phyloP scores from a whole-genome alignment of 768 basidiomycete genomes.

The Russula lepida region DNA sequence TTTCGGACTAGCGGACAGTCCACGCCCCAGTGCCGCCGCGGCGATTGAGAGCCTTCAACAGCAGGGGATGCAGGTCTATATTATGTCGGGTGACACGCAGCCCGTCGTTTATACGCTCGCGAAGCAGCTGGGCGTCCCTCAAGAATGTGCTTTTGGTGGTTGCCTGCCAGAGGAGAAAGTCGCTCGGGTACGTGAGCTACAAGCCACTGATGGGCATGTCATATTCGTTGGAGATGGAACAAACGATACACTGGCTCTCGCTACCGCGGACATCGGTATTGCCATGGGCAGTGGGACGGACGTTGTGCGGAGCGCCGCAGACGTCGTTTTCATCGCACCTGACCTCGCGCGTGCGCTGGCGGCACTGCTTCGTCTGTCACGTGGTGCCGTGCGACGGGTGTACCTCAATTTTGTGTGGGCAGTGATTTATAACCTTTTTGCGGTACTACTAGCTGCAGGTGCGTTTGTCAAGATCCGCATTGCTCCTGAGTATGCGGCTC shows the following conservation, averaged over 20 bases:
- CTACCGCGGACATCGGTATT: constrained; percentile 43
- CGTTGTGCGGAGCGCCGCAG: constrained; percentile 36
- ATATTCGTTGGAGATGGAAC: constrained; percentile 45
- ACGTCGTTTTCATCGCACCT: constrained; percentile 37
- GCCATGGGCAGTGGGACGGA: constrained; percentile 30
- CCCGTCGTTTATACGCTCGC: constrained; percentile 38
- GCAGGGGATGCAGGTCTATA: constrained; percentile 34
- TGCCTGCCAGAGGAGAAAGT: constrained; percentile 44
- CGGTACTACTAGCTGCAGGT: constrained; percentile 43
- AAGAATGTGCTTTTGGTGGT: constrained; percentile 32
- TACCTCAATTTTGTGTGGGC: constrained; percentile 33
- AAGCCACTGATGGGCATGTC: constrained; percentile 25
- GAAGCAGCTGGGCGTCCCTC: constrained; percentile 31
- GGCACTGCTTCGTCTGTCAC: constrained; percentile 32
- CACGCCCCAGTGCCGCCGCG: constrained; percentile 34
- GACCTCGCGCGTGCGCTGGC: constrained; percentile 30
- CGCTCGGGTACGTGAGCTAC: constrained; percentile 26
- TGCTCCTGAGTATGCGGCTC: constrained; percentile 35
- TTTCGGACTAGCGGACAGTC: constrained; percentile 37
- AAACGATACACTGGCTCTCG: constrained; percentile 44
- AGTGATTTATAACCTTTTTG: constrained; percentile 37
- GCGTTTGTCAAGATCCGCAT: constrained; percentile 35
- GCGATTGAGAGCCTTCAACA: constrained; percentile 31
- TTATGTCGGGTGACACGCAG: constrained; percentile 44
- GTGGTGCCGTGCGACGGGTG: constrained; percentile 30